Conservation (phyloP, 768 basidiomycete species). For the Strobilomyces dryophilus region DNA sequence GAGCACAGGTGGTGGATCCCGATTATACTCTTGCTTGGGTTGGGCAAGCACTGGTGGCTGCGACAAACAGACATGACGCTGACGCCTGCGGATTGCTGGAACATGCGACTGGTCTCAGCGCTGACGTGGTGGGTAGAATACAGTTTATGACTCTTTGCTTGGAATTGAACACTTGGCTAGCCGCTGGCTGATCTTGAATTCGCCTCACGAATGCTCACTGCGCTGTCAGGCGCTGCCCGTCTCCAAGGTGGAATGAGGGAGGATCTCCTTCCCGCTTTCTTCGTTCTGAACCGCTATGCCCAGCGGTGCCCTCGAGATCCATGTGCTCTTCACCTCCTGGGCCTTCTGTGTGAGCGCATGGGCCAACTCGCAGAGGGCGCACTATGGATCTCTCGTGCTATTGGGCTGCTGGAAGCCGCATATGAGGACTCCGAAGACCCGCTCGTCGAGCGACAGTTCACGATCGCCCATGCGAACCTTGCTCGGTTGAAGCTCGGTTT, state of each 20-base stretch:
- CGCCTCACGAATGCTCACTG: slow-evolving; percentile 54
- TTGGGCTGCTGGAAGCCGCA: slow-evolving; percentile 70
- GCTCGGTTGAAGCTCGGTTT: slow-evolving; percentile 70
- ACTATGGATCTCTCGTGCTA: slow-evolving; percentile 55
- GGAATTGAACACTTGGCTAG: slow-evolving; percentile 36
- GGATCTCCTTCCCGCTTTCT: slow-evolving; percentile 71
- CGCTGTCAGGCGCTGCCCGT: slow-evolving; percentile 24
- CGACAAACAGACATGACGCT: slow-evolving; percentile 47
- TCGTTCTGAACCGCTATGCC: slow-evolving; percentile 74
- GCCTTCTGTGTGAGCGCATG: slow-evolving; percentile 80
- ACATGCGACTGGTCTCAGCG: slow-evolving; percentile 62
- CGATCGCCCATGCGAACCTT: slow-evolving; percentile 75
- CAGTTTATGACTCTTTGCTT: neutral
- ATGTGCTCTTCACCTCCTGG: slow-evolving; percentile 76
- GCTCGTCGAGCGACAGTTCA: slow-evolving; percentile 71
- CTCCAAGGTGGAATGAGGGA: slow-evolving; percentile 32
- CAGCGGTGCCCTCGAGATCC: slow-evolving; percentile 64
- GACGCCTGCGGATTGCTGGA: slow-evolving; percentile 70
- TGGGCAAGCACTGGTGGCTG: slow-evolving; percentile 77
- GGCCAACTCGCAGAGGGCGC: slow-evolving; percentile 63
- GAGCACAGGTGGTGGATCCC: slow-evolving; percentile 89
- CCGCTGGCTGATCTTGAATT: slow-evolving; percentile 80
- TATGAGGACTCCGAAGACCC: slow-evolving; percentile 89
- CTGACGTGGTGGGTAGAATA: slow-evolving; percentile 47
- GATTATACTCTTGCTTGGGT: slow-evolving; percentile 89